These are phyloP conservation scores for Candida maesae DNA, from an alignment of 805 yeast species.

Conservation along the genomic window DNA sequence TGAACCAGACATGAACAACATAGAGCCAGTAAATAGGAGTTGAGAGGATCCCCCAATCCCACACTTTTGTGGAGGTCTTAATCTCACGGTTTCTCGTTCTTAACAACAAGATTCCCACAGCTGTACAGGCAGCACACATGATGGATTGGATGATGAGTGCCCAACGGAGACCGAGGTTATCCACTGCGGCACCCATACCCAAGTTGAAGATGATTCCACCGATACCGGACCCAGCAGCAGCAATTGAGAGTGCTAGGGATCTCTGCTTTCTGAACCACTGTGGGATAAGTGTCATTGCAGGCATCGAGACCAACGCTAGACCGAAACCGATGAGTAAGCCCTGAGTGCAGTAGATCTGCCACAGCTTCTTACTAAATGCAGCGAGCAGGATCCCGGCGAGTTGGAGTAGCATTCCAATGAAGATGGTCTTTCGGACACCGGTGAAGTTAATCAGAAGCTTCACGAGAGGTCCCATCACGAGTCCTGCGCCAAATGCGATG, in stretches of 20 bases:
- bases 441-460: constrained; percentile 5
- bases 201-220: constrained; percentile 43
- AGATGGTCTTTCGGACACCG: constrained; percentile 43
- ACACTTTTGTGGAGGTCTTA: constrained; percentile 34
- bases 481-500: constrained; percentile 53
- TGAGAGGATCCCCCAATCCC: constrained; percentile 38
- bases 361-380: constrained; percentile 50
- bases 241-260: constrained; percentile 41
- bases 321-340: constrained; percentile 57
- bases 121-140: constrained; percentile 33
- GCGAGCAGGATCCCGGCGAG: constrained; percentile 58
- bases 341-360: constrained; percentile 68
- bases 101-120: constrained; percentile 32
- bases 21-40: constrained; percentile 42
- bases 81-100: constrained; percentile 37
- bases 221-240: constrained; percentile 38
- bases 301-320: constrained; percentile 50
- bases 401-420: constrained; percentile 47
- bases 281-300: constrained; percentile 57
- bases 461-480: constrained; percentile 54
- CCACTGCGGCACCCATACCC: constrained; percentile 33
- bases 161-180: constrained; percentile 30
- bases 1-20: constrained; percentile 39
- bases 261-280: constrained; percentile 68
- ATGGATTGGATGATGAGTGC: constrained; percentile 36